Base-by-base conservation (phyloP, 2,329 filamentous ascomycete species). In the Botrytis cinerea region DNA sequence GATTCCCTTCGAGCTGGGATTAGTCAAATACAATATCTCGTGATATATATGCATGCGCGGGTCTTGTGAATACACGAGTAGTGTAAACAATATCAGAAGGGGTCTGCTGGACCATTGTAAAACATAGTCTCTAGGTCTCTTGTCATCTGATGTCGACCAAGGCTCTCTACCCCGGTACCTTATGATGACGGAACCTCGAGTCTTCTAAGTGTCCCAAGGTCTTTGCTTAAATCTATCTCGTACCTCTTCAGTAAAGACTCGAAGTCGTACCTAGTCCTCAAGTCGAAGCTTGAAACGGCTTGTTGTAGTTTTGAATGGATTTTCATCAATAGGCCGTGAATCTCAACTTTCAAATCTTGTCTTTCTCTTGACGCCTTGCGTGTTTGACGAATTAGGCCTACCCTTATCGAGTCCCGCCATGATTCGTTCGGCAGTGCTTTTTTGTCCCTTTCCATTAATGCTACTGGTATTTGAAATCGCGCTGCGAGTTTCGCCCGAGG, bases 391-490 rank as follows among this genome's bases (percentile, higher is more conserved):
- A 73, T 75, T 80, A 48, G 80, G 78, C 51, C 76, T 75, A 43
- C 77, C 78, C 57, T 77, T 76, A 64, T 81, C 80, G n/a, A 81
- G 75, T 1, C 79, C 80, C 14, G 80, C 80, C 80, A 81, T 80
- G 6, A 81, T 73, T 68, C 80, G 77, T 69, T 81, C 80, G n/a
- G 80, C 79, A 14, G 80, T 76, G 73, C 80, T 81, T 68, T 79
- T 77, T 67, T 78, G 78, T 6, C 62, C 75, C 7, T 70, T 71
- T 60, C 77, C 77, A 45, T 64, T 73, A 18, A 35, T 54, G 28
- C 57, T 12, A 57, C 71, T 75, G 14, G 71, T 46, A 63, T 75
- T 75, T 64, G 75, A 78, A 22, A 76, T 78, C 43, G 76, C 79
- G 67, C 62, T 76, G 48, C 78, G 77, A 73, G 70, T 66, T 20